These are phyloP conservation scores for Westerdykella sp. DNA, from an alignment of 2,329 filamentous ascomycete species.

Conservation along the genomic window DNA sequence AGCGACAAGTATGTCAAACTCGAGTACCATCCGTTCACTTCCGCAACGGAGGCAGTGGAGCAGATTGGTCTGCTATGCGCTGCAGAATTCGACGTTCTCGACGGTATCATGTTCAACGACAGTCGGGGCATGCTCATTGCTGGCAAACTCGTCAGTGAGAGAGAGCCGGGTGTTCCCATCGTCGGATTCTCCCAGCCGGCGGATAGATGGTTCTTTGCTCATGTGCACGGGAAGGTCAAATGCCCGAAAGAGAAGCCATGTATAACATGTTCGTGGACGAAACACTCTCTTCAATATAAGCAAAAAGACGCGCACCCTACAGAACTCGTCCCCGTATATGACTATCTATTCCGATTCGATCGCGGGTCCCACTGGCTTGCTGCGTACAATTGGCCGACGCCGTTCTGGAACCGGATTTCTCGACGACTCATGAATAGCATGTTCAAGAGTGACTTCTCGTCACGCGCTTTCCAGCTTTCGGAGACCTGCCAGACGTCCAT, in stretches of 20 bases:
- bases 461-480: constrained; percentile 56
- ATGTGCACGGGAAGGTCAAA: constrained; percentile 40
- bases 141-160: constrained; percentile 48
- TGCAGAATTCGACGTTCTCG: constrained; percentile 47
- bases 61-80: constrained; percentile 53
- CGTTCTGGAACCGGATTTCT: constrained; percentile 46
- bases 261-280: constrained; percentile 1
- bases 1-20: constrained; percentile 52
- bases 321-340: constrained; percentile 44
- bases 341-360: constrained; percentile 58
- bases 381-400: constrained; percentile 44
- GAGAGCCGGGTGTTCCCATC: constrained; percentile 13
- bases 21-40: constrained; percentile 51
- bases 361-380: constrained; percentile 61
- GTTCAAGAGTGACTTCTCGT: constrained; percentile 55
- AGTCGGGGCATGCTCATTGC: constrained; percentile 53
- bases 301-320: constrained; percentile 7
- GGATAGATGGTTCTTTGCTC: constrained; percentile 71
- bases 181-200: constrained; percentile 48
- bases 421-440: constrained; percentile 44
- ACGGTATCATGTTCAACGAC: constrained; percentile 41
- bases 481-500: constrained; percentile 44
- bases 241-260: neutral
- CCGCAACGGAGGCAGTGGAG: constrained; percentile 29
- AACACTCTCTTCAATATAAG: constrained; percentile 4